phyloP scores from a whole-genome alignment of 495 filamentous ascomycete genomes.

The Aspergillus bertholletiae region DNA sequence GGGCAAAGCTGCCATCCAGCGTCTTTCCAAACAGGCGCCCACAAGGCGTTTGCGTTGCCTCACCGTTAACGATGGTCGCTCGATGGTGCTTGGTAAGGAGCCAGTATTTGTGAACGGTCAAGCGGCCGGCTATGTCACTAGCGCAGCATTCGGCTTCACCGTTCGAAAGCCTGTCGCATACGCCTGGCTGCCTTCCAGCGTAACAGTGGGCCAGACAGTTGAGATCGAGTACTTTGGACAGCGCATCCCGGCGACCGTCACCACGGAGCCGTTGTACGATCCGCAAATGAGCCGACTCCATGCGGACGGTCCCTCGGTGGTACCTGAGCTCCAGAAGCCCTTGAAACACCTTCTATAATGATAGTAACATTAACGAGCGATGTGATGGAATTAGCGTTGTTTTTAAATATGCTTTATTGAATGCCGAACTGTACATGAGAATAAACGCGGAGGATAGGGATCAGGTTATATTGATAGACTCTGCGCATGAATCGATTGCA shows the following conservation, averaged over 20 bases:
- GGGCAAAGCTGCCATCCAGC: conserved; percentile 33
- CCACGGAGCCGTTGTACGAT: conserved; percentile 35
- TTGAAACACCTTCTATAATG: conserved; percentile 10
- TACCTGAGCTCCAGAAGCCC: conserved; percentile 6
- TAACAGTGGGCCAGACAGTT: conserved; percentile 31
- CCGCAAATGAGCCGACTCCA: conserved; percentile 15
- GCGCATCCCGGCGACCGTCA: conserved; percentile 39
- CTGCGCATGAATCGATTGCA: no score
- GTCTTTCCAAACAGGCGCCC: conserved; percentile 17
- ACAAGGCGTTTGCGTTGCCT: conserved; percentile 35
- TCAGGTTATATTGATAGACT: no score
- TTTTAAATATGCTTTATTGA: no score
- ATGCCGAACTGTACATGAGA: no score
- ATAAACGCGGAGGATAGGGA: no score
- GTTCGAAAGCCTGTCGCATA: conserved; percentile 42
- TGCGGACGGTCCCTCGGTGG: conserved; percentile 4
- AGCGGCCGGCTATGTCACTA: conserved; percentile 46
- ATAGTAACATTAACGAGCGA: no score
- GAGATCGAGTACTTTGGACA: conserved; percentile 49
- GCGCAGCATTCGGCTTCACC: conserved; percentile 44
- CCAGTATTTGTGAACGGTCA: conserved; percentile 39
- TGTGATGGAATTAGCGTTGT: no score
- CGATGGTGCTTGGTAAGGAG: conserved; percentile 48
- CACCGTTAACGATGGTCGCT: conserved; percentile 41
- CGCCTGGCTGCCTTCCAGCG: conserved; percentile 38